Evolutionary conservation across 2,329 filamentous ascomycete species (phyloP).

Genomic region (Cytospora paraplurivora): DNA sequence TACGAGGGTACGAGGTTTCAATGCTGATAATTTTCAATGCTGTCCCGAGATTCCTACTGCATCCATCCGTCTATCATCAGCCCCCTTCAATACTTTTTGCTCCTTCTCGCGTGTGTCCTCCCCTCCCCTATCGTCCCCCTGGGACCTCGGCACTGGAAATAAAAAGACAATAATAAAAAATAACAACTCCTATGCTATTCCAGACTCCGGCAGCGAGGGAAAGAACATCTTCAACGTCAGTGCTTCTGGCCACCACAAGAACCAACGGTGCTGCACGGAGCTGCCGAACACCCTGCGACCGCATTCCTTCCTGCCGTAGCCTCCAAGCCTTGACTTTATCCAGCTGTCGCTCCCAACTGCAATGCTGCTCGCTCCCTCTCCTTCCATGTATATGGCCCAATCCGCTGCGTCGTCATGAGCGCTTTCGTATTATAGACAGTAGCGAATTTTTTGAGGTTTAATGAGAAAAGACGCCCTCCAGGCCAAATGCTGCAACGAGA

Average conservation of each 20-base stretch:
- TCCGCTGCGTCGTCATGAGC: background rate
- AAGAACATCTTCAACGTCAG: constrained; percentile 17
- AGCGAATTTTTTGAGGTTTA: background rate
- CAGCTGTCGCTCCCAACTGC: constrained; percentile 9
- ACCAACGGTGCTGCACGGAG: background rate
- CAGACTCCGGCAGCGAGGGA: constrained; percentile 27
- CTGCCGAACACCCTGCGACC: constrained; percentile 11
- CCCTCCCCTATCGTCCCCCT: constrained; percentile 1
- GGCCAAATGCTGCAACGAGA: background rate
- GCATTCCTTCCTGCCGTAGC: constrained; percentile 2
- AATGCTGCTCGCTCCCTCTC: constrained; percentile 12
- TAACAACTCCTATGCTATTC: constrained; percentile 29
- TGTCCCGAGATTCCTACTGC: constrained; percentile 27
- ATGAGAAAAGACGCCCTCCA: background rate
- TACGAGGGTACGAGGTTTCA: background rate
- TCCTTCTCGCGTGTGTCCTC: constrained; percentile 3
- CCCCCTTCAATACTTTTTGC: background rate
- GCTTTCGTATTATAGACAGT: constrained; percentile 6
- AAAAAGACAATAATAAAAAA: constrained; percentile 24
- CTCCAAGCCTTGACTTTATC: constrained; percentile 1
- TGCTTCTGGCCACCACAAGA: constrained; percentile 11
- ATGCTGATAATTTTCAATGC: constrained; percentile 21
- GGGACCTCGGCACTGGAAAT: constrained; percentile 15
- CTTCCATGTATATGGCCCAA: background rate
- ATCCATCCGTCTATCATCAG: constrained; percentile 21